These are phyloP conservation scores for Arthrobotrys musiformis DNA, from an alignment of 2,329 filamentous ascomycete species.

Conservation along the genomic window DNA sequence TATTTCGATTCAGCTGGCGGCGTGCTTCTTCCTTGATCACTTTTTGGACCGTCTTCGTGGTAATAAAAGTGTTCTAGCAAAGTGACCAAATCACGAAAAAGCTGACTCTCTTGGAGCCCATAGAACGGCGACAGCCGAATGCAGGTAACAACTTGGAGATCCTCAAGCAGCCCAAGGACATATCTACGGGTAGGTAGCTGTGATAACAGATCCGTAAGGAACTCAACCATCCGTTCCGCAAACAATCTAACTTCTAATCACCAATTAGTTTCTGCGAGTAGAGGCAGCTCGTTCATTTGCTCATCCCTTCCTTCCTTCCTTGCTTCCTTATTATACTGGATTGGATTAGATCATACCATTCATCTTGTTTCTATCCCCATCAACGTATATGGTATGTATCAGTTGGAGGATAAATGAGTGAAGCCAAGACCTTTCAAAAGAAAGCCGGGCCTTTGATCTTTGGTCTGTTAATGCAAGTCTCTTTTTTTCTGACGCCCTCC, in stretches of 20 bases:
- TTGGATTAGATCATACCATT: constrained; percentile 33
- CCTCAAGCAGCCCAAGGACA: constrained; percentile 85
- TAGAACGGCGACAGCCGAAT: constrained; percentile 83
- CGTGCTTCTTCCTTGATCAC: constrained; percentile 62
- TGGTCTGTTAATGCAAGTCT: constrained; percentile 85
- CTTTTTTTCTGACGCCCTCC: constrained; percentile 85
- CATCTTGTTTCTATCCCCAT: constrained; percentile 54
- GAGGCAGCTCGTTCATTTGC: constrained; percentile 55
- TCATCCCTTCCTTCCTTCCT: no score
- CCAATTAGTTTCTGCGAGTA: constrained; percentile 64
- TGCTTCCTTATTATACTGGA: no score
- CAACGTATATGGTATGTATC: constrained; percentile 75
- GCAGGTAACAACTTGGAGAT: constrained; percentile 82
- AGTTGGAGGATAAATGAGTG: constrained; percentile 88
- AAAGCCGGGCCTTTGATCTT: constrained; percentile 77
- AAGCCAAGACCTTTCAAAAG: constrained; percentile 94
- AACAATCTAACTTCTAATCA: constrained; percentile 75
- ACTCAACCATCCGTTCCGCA: constrained; percentile 91
- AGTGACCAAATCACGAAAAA: constrained; percentile 81
- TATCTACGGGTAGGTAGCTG: constrained; percentile 94
- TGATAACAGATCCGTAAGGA: constrained; percentile 88
- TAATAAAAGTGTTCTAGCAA: constrained; percentile 87
- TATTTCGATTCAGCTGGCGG: constrained; percentile 82
- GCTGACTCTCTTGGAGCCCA: constrained; percentile 76
- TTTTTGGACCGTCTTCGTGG: constrained; percentile 66